Percentiles rank a stretch among this genome's conserved stretches.
Conservation (phyloP, 1,284 basidiomycete species). For the Apiotrichum brassicae region DNA sequence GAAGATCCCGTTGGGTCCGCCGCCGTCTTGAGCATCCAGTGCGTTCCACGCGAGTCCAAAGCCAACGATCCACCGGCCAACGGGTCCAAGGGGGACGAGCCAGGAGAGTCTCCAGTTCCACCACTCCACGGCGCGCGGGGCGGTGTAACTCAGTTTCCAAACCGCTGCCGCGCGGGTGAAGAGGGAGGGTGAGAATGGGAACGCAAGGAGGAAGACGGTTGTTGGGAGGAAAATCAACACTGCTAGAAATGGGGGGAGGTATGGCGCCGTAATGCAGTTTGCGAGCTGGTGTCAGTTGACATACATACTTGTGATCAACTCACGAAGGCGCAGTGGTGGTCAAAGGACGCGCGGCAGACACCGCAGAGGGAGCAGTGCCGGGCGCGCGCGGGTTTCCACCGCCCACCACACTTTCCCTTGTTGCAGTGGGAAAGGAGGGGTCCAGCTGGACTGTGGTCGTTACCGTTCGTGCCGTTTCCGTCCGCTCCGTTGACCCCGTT, state of each 20-base stretch:
- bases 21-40: conserved; percentile 23
- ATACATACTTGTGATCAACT: conserved; percentile 4
- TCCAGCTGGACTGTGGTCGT: neutral
- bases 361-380: conserved; percentile 42
- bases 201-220: conserved; percentile 18
- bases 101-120: conserved; percentile 33
- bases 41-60: conserved; percentile 30
- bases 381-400: conserved; percentile 41
- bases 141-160: conserved; percentile 1
- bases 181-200: conserved; percentile 20
- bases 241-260: conserved; percentile 31
- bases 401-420: conserved; percentile 3
- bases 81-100: conserved; percentile 36
- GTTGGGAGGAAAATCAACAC: conserved; percentile 26
- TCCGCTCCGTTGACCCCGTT: neutral
- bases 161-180: conserved; percentile 15
- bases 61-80: conserved; percentile 29
- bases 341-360: conserved; percentile 37
- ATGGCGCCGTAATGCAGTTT: conserved; percentile 39
- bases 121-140: conserved; percentile 19
- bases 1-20: conserved; percentile 3
- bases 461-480: neutral
- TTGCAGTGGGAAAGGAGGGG: conserved; percentile 2
- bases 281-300: conserved; percentile 27
- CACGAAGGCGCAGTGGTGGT: conserved; percentile 43